These are phyloP conservation scores for Bryum argenteum DNA, from an alignment of 225 moss, liverwort and hornwort genomes.

Conservation along the genomic window DNA sequence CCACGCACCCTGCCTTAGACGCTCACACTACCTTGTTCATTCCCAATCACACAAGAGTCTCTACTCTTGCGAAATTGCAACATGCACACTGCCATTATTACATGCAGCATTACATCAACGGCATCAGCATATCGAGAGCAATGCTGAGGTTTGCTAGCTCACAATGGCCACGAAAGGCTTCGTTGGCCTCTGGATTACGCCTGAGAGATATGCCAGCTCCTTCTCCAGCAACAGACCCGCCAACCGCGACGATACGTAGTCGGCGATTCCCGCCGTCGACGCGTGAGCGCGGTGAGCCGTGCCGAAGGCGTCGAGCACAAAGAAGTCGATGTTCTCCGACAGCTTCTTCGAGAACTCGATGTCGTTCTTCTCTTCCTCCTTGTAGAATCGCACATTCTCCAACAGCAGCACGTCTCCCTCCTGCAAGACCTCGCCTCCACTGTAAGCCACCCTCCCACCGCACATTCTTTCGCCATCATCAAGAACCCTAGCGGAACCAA, in stretches of 20 bases:
- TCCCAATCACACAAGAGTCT: too few relatives aligned
- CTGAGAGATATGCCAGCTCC: slow-evolving; percentile 80
- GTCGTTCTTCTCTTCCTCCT: slow-evolving; percentile 60
- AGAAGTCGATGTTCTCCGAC: slow-evolving; percentile 70
- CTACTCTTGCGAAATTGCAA: too few relatives aligned
- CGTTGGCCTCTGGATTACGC: slow-evolving; percentile 66
- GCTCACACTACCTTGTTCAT: neutral
- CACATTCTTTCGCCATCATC: neutral
- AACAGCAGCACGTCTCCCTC: slow-evolving; percentile 75
- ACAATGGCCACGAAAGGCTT: slow-evolving; percentile 95
- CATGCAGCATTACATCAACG: too few relatives aligned
- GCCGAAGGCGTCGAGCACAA: slow-evolving; percentile 93
- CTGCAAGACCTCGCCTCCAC: slow-evolving; percentile 24
- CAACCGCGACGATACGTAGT: slow-evolving; percentile 63
- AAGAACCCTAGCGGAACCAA: neutral
- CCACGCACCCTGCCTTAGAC: neutral
- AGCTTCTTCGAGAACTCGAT: slow-evolving; percentile 82
- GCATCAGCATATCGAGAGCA: neutral
- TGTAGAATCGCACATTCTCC: slow-evolving; percentile 95
- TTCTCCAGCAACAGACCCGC: slow-evolving; percentile 96
- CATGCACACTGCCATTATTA: too few relatives aligned
- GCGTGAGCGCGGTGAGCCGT: slow-evolving; percentile 96
- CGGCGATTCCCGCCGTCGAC: slow-evolving; percentile 87
- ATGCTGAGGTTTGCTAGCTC: slow-evolving; percentile 15
- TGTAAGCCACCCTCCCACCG: neutral